These are phyloP conservation scores for Glebionis coronaria DNA, from an alignment of 129 eudicot species.

Conservation along the genomic window DNA sequence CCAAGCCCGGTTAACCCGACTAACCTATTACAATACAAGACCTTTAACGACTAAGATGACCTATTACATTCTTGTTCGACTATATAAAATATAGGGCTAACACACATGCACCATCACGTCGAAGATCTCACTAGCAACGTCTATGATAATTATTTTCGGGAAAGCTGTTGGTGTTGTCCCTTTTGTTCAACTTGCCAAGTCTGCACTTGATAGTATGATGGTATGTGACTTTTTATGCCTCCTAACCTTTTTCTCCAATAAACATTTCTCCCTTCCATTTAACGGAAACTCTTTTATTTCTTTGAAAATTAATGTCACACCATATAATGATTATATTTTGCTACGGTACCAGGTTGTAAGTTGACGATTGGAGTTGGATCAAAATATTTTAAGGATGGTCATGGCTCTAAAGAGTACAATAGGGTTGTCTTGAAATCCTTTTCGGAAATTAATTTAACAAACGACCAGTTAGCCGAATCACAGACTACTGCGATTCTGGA, in stretches of 20 bases:
- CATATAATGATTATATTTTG: constrained; percentile 8
- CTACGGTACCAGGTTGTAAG: constrained; percentile 63
- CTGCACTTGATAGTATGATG: constrained; percentile 41
- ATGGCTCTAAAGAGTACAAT: constrained; percentile 69
- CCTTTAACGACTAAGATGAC: no score
- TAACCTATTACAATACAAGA: no score
- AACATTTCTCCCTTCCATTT: constrained; percentile 2
- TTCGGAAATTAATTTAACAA: constrained; percentile 37
- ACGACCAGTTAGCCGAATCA: constrained; percentile 55
- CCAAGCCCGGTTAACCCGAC: no score
- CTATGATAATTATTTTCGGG: constrained; percentile 57
- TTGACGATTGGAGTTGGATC: constrained; percentile 37
- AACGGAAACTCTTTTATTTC: not conserved
- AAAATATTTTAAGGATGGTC: constrained; percentile 25
- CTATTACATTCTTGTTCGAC: no score
- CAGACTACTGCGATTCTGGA: constrained; percentile 51
- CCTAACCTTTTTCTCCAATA: not conserved
- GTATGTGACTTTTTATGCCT: constrained; percentile 27
- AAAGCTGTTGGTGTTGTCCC: constrained; percentile 58
- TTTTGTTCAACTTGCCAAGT: constrained; percentile 50
- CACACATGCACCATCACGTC: constrained; percentile 62
- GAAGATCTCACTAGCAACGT: constrained; percentile 65
- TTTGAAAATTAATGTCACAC: no score
- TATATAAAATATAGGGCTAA: no score
- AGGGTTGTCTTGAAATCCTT: constrained; percentile 54